Base-by-base conservation (phyloP, 768 basidiomycete genomes). In the Termitomyces titanicus region DNA sequence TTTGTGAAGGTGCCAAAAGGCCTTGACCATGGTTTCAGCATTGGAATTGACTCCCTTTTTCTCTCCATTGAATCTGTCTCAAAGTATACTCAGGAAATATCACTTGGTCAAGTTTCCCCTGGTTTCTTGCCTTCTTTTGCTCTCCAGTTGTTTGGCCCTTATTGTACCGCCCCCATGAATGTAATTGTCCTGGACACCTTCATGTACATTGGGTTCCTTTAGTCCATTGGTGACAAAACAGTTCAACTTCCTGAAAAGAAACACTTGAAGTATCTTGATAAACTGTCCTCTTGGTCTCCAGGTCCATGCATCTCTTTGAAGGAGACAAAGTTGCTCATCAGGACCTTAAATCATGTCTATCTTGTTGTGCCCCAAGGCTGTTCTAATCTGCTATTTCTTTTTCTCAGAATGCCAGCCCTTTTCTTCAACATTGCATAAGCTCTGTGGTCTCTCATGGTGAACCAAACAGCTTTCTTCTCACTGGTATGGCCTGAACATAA, bases 171-270 rank as follows among this genome's bases (percentile, higher is more conserved):
- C 0, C 70, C 68, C 2, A 48, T 72, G 8, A 63, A 63, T 22
- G 61, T 68, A 1, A 59, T 69, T 15, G 61, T 60, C 5, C 60
- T 3, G n/a, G 3, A 53, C n/a, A 35, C 46, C 5, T 73, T 76
- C 56, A 58, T 39, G 20, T 78, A 76, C 44, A 61, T 76, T 1
- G 72, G 77, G 3, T 76, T 77, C 53, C 2, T 58, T 0, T 77
- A 75, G 77, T 61, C 71, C 29, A 50, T 77, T 0, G 1, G 5
- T 0, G 8, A 22, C 0, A 70, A 70, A 31, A 65, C 62, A 0
- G 71, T 78, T 0, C 37, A 61, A 24, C 58, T 78, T 4, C 74
- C 70, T 0, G 40, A 51, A 0, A 48, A 64, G 0, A 78, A 75
- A 56, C 66, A 64, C 9, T 7, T 2, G 0, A 67, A 68, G 31